Evolutionary conservation across 805 yeast species (phyloP).

Genomic region (Zygotorulaspora sp.): DNA sequence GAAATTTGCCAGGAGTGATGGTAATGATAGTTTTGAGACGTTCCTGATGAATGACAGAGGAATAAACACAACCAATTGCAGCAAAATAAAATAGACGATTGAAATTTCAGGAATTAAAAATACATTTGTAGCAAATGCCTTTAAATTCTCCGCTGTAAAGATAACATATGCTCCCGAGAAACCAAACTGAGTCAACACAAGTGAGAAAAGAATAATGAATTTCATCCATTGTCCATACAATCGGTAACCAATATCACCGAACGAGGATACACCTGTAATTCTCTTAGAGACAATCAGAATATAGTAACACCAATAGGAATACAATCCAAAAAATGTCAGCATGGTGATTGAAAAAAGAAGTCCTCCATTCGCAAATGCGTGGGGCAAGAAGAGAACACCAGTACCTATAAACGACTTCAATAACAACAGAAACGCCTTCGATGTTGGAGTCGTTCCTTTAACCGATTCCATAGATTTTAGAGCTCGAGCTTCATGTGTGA

Average conservation of each 20-base stretch:
- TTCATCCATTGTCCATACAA: slow-evolving; percentile 66
- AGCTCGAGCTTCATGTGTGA: slow-evolving; percentile 9
- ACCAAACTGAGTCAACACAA: slow-evolving; percentile 70
- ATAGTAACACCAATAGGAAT: slow-evolving; percentile 76
- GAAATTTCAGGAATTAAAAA: slow-evolving; percentile 34
- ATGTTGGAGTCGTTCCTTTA: slow-evolving; percentile 65
- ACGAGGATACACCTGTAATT: slow-evolving; percentile 62
- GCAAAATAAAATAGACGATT: slow-evolving; percentile 44
- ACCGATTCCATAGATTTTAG: slow-evolving; percentile 29
- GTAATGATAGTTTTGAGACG: slow-evolving; percentile 66
- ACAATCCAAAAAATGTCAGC: slow-evolving; percentile 55
- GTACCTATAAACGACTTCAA: slow-evolving; percentile 76
- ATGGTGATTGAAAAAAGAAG: slow-evolving; percentile 50
- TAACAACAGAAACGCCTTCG: slow-evolving; percentile 65
- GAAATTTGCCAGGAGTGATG: slow-evolving; percentile 66
- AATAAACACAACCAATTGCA: slow-evolving; percentile 54
- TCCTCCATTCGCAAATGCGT: slow-evolving; percentile 71
- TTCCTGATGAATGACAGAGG: slow-evolving; percentile 73
- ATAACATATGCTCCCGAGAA: slow-evolving; percentile 79
- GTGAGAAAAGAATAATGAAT: slow-evolving; percentile 55
- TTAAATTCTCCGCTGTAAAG: slow-evolving; percentile 67
- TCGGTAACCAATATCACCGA: slow-evolving; percentile 67
- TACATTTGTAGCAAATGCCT: slow-evolving; percentile 55
- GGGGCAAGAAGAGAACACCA: slow-evolving; percentile 66
- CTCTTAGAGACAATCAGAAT: slow-evolving; percentile 56